A percentile compares a stretch with the other conserved stretches of the same genome.
These are phyloP conservation scores for Chaetomium fimeti DNA, from an alignment of 495 filamentous ascomycete species.

Conservation along the genomic window DNA sequence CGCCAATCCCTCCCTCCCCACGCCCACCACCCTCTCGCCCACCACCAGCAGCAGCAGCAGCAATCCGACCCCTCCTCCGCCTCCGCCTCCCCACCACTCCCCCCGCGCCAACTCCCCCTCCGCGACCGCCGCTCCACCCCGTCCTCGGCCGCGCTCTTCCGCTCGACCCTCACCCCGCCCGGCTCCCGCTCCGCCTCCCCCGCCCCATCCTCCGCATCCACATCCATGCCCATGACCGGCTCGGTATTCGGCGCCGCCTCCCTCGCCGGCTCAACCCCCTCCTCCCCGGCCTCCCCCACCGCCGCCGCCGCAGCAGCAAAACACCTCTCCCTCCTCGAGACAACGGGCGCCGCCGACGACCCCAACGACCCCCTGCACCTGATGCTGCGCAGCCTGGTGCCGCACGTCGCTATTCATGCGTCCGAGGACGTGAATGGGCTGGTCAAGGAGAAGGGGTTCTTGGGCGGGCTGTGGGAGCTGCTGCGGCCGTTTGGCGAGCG, in stretches of 20 bases:
- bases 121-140: slow-evolving; percentile 37
- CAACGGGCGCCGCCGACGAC: slow-evolving; percentile 47
- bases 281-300: background rate
- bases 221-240: slow-evolving; percentile 26
- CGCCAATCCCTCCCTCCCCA: slow-evolving; percentile 39
- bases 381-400: slow-evolving; percentile 80
- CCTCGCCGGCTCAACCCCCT: slow-evolving; percentile 20
- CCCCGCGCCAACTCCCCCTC: slow-evolving; percentile 44
- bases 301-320: slow-evolving; percentile 22
- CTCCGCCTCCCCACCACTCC: slow-evolving; percentile 29
- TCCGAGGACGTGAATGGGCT: slow-evolving; percentile 81
- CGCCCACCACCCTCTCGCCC: slow-evolving; percentile 40
- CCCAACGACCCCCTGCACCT: slow-evolving; percentile 66
- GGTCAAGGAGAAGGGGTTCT: slow-evolving; percentile 79
- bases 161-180: slow-evolving; percentile 54
- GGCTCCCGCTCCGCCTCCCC: slow-evolving; percentile 60
- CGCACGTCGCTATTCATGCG: slow-evolving; percentile 78
- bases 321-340: slow-evolving; percentile 48
- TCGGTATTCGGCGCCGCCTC: slow-evolving; percentile 44
- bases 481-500: slow-evolving; percentile 89
- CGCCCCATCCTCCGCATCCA: slow-evolving; percentile 54
- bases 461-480: slow-evolving; percentile 74
- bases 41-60: too few species aligned
- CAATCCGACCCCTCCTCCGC: slow-evolving; percentile 40
- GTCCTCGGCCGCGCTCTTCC: slow-evolving; percentile 54